phyloP scores from a whole-genome alignment of 1,139 yeast genomes.

The Taphrina communis region DNA sequence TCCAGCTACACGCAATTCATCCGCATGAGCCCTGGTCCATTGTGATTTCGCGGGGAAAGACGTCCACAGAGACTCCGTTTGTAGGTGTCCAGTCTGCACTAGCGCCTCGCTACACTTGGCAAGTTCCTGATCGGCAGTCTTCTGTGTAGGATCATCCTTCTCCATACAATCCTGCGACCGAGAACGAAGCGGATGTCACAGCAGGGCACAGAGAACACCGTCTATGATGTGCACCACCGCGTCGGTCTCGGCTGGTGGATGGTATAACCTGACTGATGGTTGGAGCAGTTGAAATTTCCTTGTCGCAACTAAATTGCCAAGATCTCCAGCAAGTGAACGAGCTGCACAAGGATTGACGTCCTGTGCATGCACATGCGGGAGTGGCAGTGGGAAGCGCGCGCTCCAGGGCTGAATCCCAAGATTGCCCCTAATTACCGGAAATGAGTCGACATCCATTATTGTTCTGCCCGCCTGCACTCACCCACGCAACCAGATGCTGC shows the following conservation, averaged over 20 bases:
- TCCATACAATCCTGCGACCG: slow-evolving; percentile 12
- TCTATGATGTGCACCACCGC: background rate
- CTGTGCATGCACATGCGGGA: background rate
- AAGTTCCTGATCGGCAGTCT: slow-evolving; percentile 9
- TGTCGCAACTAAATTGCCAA: background rate
- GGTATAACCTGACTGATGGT: too few relatives aligned
- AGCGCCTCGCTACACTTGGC: slow-evolving; percentile 27
- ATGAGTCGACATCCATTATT: too few relatives aligned
- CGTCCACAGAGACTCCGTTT: slow-evolving; percentile 26
- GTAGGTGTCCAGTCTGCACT: slow-evolving; percentile 17
- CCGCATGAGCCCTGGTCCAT: slow-evolving; percentile 31
- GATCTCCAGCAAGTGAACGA: background rate
- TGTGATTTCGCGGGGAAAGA: slow-evolving; percentile 17
- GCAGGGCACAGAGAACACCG: slow-evolving; percentile 5
- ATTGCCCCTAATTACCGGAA: background rate
- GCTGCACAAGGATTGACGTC: background rate
- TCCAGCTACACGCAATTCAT: slow-evolving; percentile 36
- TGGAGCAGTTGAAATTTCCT: too few relatives aligned
- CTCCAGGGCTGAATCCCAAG: background rate
- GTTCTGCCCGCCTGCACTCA: too few relatives aligned
- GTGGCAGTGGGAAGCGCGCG: background rate
- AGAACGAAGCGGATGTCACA: background rate
- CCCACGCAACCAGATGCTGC: too few relatives aligned
- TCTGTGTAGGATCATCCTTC: slow-evolving; percentile 2
- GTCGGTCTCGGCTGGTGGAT: background rate